These are phyloP conservation scores for Russula earlei DNA, from an alignment of 768 basidiomycete genomes.

Conservation along the genomic window DNA sequence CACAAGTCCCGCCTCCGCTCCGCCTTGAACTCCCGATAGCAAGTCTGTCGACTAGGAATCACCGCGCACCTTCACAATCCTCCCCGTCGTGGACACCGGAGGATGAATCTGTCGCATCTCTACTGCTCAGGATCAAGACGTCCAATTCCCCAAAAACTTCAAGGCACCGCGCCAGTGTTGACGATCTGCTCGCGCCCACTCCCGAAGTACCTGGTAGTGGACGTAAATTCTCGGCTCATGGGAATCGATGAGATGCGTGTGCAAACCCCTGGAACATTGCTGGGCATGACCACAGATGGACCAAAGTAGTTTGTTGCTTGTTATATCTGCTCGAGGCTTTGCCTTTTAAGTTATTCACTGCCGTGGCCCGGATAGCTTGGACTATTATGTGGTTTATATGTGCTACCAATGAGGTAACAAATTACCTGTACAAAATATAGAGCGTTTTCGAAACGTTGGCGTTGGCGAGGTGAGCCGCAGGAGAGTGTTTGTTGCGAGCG, in stretches of 20 bases:
- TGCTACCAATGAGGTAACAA: not conserved
- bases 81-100: constrained; percentile 20
- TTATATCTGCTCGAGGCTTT: too few relatives aligned
- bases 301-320: not conserved
- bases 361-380: not conserved
- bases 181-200: not conserved
- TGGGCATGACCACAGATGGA: constrained; percentile 12
- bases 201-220: not conserved
- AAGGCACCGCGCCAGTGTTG: constrained; percentile 1
- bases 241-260: constrained; percentile 13
- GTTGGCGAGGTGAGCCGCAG: too few relatives aligned
- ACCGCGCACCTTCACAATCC: not conserved
- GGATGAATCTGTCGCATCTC: constrained; percentile 17
- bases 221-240: not conserved
- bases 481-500: too few relatives aligned
- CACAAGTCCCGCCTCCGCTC: constrained; percentile 17
- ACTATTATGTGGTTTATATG: constrained; percentile 9
- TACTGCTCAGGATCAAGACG: constrained; percentile 19
- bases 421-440: constrained; percentile 1
- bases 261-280: constrained; percentile 19
- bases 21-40: constrained; percentile 18
- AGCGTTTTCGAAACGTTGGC: too few relatives aligned
- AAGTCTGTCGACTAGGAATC: not conserved
- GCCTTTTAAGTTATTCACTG: constrained; percentile 9
- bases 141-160: constrained; percentile 3